Percentiles rank a stretch among this genome's conserved stretches.
phyloP scores from a whole-genome alignment of 1,284 basidiomycete genomes.

The Pseudozyma tsukubaensis region DNA sequence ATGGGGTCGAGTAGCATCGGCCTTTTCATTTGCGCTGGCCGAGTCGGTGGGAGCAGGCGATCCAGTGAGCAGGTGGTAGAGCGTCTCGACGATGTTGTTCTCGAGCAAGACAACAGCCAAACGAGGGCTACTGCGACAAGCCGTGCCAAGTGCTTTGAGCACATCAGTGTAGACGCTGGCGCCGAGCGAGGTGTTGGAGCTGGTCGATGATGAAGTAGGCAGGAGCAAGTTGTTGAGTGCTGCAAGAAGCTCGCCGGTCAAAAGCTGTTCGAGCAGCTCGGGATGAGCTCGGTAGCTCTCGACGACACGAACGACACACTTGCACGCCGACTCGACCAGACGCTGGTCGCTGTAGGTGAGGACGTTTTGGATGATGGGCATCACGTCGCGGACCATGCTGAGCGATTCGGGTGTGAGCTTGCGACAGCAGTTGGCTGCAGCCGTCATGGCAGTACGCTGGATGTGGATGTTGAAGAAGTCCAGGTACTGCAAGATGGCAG shows the following conservation, averaged over 20 bases:
- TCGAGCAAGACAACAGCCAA: constrained; percentile 62
- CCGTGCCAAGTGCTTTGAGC: constrained; percentile 59
- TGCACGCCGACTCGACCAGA: constrained; percentile 66
- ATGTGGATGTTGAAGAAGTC: constrained; percentile 69
- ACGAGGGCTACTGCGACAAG: constrained; percentile 56
- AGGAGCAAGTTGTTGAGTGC: constrained; percentile 60
- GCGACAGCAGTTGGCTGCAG: constrained; percentile 66
- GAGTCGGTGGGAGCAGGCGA: constrained; percentile 50
- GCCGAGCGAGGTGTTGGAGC: constrained; percentile 53
- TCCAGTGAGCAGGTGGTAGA: constrained; percentile 65
- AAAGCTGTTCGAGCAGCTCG: constrained; percentile 61
- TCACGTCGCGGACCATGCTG: constrained; percentile 52
- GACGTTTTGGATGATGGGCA: constrained; percentile 64
- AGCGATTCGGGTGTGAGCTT: constrained; percentile 56
- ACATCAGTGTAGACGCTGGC: constrained; percentile 61
- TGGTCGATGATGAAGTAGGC: constrained; percentile 41
- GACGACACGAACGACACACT: constrained; percentile 60
- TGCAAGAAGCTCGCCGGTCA: constrained; percentile 49
- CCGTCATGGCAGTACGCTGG: constrained; percentile 66
- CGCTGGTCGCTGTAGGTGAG: constrained; percentile 64
- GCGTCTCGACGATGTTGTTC: constrained; percentile 64
- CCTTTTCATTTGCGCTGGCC: constrained; percentile 17
- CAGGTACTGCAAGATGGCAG: constrained; percentile 66
- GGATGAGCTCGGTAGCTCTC: constrained; percentile 57
- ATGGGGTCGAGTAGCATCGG: constrained; percentile 21